These are phyloP conservation scores for Petunia hybrid DNA, from an alignment of 305 asterid species.

Conservation along the genomic window DNA sequence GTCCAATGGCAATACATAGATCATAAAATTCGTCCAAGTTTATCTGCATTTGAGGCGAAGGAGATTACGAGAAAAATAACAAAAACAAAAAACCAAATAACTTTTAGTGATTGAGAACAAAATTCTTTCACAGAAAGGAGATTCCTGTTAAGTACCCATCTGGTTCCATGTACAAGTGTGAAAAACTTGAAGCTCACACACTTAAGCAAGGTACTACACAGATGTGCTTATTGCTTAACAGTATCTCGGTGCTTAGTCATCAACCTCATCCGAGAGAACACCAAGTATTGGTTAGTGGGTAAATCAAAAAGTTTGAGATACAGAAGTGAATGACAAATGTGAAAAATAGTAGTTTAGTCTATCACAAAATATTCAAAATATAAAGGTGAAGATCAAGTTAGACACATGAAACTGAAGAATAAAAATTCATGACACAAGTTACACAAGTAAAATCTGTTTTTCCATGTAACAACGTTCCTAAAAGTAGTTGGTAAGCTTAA, in stretches of 20 bases:
- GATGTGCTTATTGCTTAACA: conserved; percentile 17
- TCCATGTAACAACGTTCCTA: conserved; percentile 17
- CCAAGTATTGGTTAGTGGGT: conserved; percentile 17
- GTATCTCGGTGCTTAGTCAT: conserved; percentile 18
- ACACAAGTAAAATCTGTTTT: not conserved
- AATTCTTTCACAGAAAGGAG: conserved; percentile 22
- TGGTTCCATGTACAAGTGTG: conserved; percentile 8
- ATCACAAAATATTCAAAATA: not conserved
- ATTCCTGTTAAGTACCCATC: conserved; percentile 17
- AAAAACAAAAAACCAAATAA: not conserved
- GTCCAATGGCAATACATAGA: conserved; percentile 87
- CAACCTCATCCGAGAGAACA: not conserved
- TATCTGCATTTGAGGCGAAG: conserved; percentile 60
- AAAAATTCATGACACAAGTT: not conserved
- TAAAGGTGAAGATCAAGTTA: conserved; percentile 9
- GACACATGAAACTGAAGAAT: conserved; percentile 13
- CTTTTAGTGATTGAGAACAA: not conserved
- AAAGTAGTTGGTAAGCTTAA: not conserved
- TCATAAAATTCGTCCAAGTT: conserved; percentile 87
- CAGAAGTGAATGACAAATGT: not conserved
- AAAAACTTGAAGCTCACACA: conserved; percentile 23
- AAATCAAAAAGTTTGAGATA: not conserved
- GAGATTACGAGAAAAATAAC: not conserved
- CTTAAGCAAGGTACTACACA: conserved; percentile 13
- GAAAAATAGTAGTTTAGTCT: not conserved